phyloP scores from a whole-genome alignment of 106 monocot genomes.

The Dioscorea alata region DNA sequence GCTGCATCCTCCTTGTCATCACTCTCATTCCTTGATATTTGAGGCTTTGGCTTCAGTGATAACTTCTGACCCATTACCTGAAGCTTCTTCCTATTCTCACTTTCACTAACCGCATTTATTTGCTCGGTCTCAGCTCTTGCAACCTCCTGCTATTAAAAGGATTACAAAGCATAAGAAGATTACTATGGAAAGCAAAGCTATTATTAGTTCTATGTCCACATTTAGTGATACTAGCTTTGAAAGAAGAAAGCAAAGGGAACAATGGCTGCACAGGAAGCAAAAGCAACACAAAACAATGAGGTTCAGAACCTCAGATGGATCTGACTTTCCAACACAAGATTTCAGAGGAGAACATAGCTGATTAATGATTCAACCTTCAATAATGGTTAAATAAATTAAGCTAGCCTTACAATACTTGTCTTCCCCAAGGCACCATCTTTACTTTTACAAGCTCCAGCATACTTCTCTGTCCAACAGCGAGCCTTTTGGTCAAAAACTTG shows the following conservation, averaged over 20 bases:
- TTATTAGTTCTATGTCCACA: background rate
- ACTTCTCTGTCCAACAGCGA: constrained; percentile 72
- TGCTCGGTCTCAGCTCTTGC: constrained; percentile 11
- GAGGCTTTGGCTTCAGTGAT: constrained; percentile 15
- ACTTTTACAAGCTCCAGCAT: constrained; percentile 39
- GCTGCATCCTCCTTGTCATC: constrained; percentile 40
- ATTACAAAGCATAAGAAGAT: background rate
- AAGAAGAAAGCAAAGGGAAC: no score
- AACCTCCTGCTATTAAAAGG: constrained; percentile 16
- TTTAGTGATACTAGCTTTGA: background rate
- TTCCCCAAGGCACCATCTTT: constrained; percentile 1
- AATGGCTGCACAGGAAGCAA: no score
- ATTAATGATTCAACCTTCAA: no score
- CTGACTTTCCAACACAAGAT: no score
- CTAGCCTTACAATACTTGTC: background rate
- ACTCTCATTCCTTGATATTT: constrained; percentile 2
- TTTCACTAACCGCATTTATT: constrained; percentile 8
- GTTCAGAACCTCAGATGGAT: no score
- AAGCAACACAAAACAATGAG: no score
- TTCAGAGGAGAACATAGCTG: no score
- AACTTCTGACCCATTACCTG: constrained; percentile 25
- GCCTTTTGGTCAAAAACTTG: constrained; percentile 78
- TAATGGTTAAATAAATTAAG: background rate
- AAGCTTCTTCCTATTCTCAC: constrained; percentile 33
- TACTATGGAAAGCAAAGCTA: background rate